Conservation (phyloP, 192 early-diverging fungal genomes). For the Coemansia aciculifera region DNA sequence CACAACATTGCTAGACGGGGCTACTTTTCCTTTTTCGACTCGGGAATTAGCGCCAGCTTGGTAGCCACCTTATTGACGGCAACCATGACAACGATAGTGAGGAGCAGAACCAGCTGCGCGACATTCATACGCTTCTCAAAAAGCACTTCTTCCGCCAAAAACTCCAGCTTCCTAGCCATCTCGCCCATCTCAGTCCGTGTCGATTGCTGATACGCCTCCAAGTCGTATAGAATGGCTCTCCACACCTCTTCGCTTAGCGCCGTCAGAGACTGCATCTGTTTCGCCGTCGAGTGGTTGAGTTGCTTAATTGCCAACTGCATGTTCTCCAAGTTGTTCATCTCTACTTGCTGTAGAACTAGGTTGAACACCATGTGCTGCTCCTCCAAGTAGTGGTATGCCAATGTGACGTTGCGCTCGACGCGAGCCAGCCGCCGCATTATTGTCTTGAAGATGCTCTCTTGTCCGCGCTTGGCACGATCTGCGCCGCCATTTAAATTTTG, state of each 20-base stretch:
- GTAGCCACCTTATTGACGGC: constrained; percentile 50
- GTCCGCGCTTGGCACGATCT: constrained; percentile 43
- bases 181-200: constrained; percentile 37
- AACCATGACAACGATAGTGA: constrained; percentile 48
- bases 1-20: not conserved
- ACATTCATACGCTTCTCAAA: constrained; percentile 60
- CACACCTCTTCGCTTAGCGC: constrained; percentile 56
- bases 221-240: constrained; percentile 54
- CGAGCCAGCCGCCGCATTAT: constrained; percentile 80
- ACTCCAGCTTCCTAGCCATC: constrained; percentile 42
- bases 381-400: constrained; percentile 73
- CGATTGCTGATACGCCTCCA: constrained; percentile 55
- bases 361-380: constrained; percentile 74
- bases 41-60: constrained; percentile 52
- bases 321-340: constrained; percentile 62
- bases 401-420: constrained; percentile 79
- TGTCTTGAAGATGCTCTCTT: constrained; percentile 88
- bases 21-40: constrained; percentile 56
- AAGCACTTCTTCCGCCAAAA: constrained; percentile 52
- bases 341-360: constrained; percentile 61
- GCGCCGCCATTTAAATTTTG: constrained; percentile 15
- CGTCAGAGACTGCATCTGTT: constrained; percentile 66
- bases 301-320: constrained; percentile 65
- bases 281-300: constrained; percentile 64
- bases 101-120: constrained; percentile 52